Base-by-base conservation (phyloP, 331 rosid genomes). In the Stylosanthes scabra region DNA sequence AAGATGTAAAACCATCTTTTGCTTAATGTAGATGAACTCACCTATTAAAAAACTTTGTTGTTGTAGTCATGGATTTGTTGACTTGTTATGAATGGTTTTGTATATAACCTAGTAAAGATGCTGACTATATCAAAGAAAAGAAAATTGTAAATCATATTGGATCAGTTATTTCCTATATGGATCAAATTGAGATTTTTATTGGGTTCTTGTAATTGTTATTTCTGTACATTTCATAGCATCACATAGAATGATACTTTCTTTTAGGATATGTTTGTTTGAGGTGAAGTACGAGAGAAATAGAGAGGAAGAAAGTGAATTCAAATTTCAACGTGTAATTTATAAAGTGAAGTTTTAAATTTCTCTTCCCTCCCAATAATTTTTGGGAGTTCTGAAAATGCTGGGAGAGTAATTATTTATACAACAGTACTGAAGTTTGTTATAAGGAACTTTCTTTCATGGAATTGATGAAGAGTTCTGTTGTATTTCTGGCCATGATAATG, bases 391-490 rank as follows among this genome's bases (percentile, higher is more conserved):
- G 55, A 31, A n/a, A 68, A 62, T 68, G 73, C 42, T 63, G 58
- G 47, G 41, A 40, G 41, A 49, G 66, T 70, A 70, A 64, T 29
- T 81, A 29, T 65, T 70, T 66, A 10, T 59, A 70, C 7, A 60
- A 56, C 51, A 63, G 69, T 51, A 54, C 69, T 59, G 63, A 58
- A 58, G 16, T 62, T 76, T 68, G 37, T 70, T 14, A 39, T 39
- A 15, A 54, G 72, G 74, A 54, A 71, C 20, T 69, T 14, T 7
- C 39, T 37, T 74, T 58, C 59, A 14, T 31, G 51, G 51, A 31
- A 54, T 69, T 74, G 54, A 52, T 65, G 16, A 20, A 63, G 54
- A 31, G 50, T 51, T 64, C 47, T 29, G 41, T 40, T 39, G 49
- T 31, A 62, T 61, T 28, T 64, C 66, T 70, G 70, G 59, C 29